Base-by-base conservation (phyloP, 2,329 filamentous ascomycete genomes). In the Orbilia brochopaga region DNA sequence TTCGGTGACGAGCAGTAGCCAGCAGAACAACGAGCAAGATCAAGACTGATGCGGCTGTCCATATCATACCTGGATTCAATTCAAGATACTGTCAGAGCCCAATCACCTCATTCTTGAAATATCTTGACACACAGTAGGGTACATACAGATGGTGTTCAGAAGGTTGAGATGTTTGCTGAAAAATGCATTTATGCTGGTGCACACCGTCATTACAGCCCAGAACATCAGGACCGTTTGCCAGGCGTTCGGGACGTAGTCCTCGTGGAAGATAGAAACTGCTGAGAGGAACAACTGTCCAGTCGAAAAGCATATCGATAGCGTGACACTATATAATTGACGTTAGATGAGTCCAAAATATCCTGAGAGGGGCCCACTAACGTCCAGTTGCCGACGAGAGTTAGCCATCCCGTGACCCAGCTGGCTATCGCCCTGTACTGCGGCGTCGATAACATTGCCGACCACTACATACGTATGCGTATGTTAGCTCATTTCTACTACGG, bases 361-460 rank as follows among this genome's bases (percentile, higher is more conserved):
- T 19, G 6, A 51, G 4, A 19, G 27, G n/a, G 27, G 86, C 83
- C 0, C 10, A 72, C 72, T 58, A 11, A 74, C 59, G 88, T 90
- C 88, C 88, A 90, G 78, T 90, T 90, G 0, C 88, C 88, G 1
- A 90, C 87, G 0, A 90, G 81, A 0, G 87, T 89, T 61, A 89
- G 78, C 88, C 88, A 90, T 13, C 88, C 88, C 3, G 87, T 88
- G 27, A 89, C 85, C 82, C 87, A 90, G 8, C 83, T 86, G 53
- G 88, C 85, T 59, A 90, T 82, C 1, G 87, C 87, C 2, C 87
- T 86, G 81, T 85, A 90, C 77, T 86, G 81, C 42, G 82, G 83
- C 0, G 87, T 88, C 0, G 84, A 83, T 21, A 90, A 82, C 85
- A 90, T 87, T 1, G 87, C 87, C 61, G 84, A 87, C 74, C 82